Evolutionary conservation across 2,329 filamentous ascomycete genomes (phyloP).

Genomic region (Pyrenochaeta sp.): DNA sequence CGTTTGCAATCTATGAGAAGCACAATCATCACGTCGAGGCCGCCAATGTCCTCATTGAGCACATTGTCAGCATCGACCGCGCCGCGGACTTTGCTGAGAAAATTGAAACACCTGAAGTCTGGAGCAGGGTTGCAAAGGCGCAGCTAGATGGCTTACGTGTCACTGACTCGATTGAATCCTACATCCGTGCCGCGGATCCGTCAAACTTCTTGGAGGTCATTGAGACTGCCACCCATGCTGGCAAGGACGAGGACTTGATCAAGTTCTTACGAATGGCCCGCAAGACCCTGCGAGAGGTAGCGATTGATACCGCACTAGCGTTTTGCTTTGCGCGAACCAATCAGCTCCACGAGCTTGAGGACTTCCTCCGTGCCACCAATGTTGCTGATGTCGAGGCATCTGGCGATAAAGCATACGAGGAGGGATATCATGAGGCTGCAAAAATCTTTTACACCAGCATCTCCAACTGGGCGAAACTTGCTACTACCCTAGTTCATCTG

Average conservation of each 20-base stretch:
- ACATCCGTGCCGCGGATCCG: slow-evolving; percentile 93
- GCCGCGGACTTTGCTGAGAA: slow-evolving; percentile 95
- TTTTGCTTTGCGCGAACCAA: slow-evolving; percentile 94
- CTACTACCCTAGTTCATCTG: slow-evolving; percentile 96
- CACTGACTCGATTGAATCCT: slow-evolving; percentile 91
- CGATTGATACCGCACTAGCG: slow-evolving; percentile 91
- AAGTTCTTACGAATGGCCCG: slow-evolving; percentile 97
- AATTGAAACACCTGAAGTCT: slow-evolving; percentile 92
- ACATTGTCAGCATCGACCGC: slow-evolving; percentile 97
- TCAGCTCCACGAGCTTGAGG: slow-evolving; percentile 91
- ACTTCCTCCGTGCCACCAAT: slow-evolving; percentile 92
- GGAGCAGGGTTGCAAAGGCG: slow-evolving; percentile 98
- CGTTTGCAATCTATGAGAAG: slow-evolving; percentile 99
- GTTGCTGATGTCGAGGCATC: slow-evolving; percentile 96
- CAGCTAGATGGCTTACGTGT: slow-evolving; percentile 96
- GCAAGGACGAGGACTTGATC: slow-evolving; percentile 97
- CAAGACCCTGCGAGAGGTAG: slow-evolving; percentile 92
- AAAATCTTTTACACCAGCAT: slow-evolving; percentile 99
- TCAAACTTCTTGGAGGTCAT: slow-evolving; percentile 96
- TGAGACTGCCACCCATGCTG: slow-evolving; percentile 91
- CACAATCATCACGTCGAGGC: slow-evolving; percentile 87
- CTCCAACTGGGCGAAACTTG: slow-evolving; percentile 99
- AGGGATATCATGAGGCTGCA: slow-evolving; percentile 92
- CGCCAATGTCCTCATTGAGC: slow-evolving; percentile 90
- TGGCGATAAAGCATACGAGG: slow-evolving; percentile 96